These are phyloP conservation scores for Cymbopogon citratus DNA, from an alignment of 176 grass and related monocot genomes.

Conservation along the genomic window DNA sequence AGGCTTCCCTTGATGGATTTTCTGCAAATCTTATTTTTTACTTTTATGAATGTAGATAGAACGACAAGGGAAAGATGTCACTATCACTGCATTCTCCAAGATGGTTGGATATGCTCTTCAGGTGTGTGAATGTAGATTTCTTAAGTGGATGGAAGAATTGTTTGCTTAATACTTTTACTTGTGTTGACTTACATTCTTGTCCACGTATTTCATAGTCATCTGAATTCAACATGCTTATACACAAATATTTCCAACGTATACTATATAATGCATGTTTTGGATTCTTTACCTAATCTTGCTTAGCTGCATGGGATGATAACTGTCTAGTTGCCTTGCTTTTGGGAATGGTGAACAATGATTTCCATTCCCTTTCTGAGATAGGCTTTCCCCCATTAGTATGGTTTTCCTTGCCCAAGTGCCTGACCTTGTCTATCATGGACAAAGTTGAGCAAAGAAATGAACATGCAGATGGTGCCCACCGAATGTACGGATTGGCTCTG, in stretches of 20 bases:
- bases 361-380: not conserved
- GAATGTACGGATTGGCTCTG: not conserved
- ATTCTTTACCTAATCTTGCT: not conserved
- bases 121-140: constrained; percentile 42
- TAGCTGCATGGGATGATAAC: not conserved
- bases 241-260: not conserved
- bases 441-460: not conserved
- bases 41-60: constrained; percentile 57
- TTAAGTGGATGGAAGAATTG: constrained; percentile 5
- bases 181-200: not conserved
- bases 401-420: not conserved
- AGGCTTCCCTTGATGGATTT: not conserved
- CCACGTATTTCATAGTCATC: not conserved
- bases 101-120: constrained; percentile 95
- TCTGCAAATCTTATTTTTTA: not conserved
- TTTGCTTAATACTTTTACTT: not conserved
- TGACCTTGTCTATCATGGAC: not conserved
- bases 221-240: too few species aligned
- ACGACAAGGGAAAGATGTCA: constrained; percentile 80
- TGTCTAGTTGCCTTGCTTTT: not conserved
- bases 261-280: not conserved
- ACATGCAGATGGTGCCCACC: not conserved
- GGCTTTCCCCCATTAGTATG: not conserved
- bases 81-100: constrained; percentile 96
- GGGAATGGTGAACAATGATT: not conserved